Base-by-base conservation (phyloP, 108 stramenopile species). In the Cylindrotheca closterium region DNA sequence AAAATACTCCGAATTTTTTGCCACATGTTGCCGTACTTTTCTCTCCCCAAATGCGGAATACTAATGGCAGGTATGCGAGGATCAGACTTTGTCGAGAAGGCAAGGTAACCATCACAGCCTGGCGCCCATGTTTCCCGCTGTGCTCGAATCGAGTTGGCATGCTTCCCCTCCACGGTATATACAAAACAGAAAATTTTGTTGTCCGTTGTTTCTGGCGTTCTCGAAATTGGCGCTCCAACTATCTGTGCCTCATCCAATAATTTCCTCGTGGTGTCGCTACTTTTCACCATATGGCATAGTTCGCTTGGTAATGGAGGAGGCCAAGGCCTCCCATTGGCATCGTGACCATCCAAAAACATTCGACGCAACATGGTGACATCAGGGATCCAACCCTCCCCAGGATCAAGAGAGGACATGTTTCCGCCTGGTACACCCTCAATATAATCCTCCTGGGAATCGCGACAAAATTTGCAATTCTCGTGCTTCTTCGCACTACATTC, bases 121-220 rank as follows among this genome's bases (percentile, higher is more conserved):
- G n/a, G n/a, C n/a, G n/a, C n/a, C 89, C 89, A 91, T 18, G 92
- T 93, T 59, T 85, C 79, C 12, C 58, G 60, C 15, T 76, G 67
- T 15, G 81, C 79, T 12, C 67, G 77, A 31, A 74, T 95, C 57
- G 70, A 47, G 0, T 34, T 60, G 30, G 53, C 28, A 58, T 74
- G 79, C 21, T 51, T 33, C 32, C 58, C 22, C 32, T 79, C 81
- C 77, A 87, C 85, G 33, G 87, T 91, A 49, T 91, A 91, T 2
- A 91, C 75, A 48, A 88, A 62, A 63, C 89, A 93, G 74, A 93
- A 70, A 24, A 89, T 42, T 63, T 60, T 78, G n/a, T n/a, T n/a
- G n/a, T n/a, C n/a, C n/a, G n/a, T n/a, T n/a, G n/a, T n/a, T n/a
- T 30, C 51, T n/a, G n/a, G n/a, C n/a, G n/a, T n/a, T n/a, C n/a